A percentile compares a stretch with the other conserved stretches of the same genome.
These are phyloP conservation scores for Epichloe sp. DNA, from an alignment of 2,329 filamentous ascomycete genomes.

Conservation along the genomic window DNA sequence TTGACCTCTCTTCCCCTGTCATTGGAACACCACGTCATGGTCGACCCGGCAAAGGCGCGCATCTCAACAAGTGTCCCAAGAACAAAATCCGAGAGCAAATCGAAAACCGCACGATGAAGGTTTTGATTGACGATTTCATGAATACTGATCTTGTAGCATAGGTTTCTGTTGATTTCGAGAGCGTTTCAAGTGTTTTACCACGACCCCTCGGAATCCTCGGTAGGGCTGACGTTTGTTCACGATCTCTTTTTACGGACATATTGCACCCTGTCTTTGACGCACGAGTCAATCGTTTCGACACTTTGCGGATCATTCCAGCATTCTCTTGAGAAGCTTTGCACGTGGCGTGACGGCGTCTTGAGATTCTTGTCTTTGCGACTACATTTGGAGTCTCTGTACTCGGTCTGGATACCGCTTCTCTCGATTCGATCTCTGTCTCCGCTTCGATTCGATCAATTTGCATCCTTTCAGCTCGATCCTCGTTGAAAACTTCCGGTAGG, in stretches of 20 bases:
- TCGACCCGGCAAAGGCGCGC: not conserved
- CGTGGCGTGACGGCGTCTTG: constrained; percentile 28
- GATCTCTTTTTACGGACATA: constrained; percentile 12
- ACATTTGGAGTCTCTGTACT: constrained; percentile 24
- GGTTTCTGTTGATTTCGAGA: constrained; percentile 29
- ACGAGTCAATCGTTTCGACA: constrained; percentile 4
- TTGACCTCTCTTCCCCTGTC: not conserved
- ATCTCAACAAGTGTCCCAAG: not conserved
- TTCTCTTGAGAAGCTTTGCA: constrained; percentile 18
- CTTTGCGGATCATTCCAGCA: constrained; percentile 14
- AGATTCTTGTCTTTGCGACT: constrained; percentile 24
- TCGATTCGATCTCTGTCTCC: constrained; percentile 21
- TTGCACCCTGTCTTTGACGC: constrained; percentile 15
- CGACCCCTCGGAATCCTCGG: constrained; percentile 27
- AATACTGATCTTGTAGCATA: constrained; percentile 15
- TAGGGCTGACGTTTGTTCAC: constrained; percentile 22
- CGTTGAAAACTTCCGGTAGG: constrained; percentile 2
- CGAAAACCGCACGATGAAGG: not conserved
- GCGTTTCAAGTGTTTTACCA: constrained; percentile 26
- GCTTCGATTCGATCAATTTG: constrained; percentile 16
- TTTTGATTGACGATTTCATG: not conserved
- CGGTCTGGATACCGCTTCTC: constrained; percentile 23
- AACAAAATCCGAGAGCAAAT: not conserved
- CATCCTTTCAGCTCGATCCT: constrained; percentile 13
- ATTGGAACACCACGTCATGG: not conserved